A percentile compares a stretch with the other conserved stretches of the same genome.
These are phyloP conservation scores for Tulasnella sp. DNA, from an alignment of 768 basidiomycete species.

Conservation along the genomic window DNA sequence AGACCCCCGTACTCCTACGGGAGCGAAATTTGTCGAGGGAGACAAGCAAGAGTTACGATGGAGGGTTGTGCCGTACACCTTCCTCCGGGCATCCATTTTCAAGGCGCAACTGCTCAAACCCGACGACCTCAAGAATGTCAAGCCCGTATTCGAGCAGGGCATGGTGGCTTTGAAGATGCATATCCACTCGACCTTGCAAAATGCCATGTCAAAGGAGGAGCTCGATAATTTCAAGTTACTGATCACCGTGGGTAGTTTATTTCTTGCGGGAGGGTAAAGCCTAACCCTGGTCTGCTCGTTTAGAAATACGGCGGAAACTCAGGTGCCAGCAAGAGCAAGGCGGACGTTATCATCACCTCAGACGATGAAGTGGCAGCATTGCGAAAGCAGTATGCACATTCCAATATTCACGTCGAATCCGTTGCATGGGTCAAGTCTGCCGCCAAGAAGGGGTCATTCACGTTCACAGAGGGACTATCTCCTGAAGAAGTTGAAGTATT, in stretches of 20 bases:
- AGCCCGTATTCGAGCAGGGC: slow-evolving; percentile 5
- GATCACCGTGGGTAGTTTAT: background rate
- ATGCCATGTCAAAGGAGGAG: background rate
- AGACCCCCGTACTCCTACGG: background rate
- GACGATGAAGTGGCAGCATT: background rate
- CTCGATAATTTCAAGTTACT: slow-evolving; percentile 2
- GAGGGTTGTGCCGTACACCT: slow-evolving; percentile 14
- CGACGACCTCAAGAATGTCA: background rate
- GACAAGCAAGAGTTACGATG: background rate
- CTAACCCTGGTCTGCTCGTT: background rate
- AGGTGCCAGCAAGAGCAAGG: background rate
- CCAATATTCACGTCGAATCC: background rate
- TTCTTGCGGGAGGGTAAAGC: background rate
- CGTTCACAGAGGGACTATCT: background rate
- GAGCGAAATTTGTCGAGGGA: background rate
- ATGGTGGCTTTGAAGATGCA: background rate
- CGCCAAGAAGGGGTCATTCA: background rate
- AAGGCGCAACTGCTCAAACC: background rate
- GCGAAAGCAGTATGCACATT: background rate
- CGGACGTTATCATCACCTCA: background rate
- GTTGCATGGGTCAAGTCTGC: background rate
- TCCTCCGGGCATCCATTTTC: slow-evolving; percentile 12
- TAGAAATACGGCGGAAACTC: slow-evolving; percentile 13
- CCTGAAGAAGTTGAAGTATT: background rate
- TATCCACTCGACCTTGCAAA: background rate